Evolutionary conservation across 176 grass and related monocot genomes (phyloP).

Genomic region (Thinopyrum elongatum): DNA sequence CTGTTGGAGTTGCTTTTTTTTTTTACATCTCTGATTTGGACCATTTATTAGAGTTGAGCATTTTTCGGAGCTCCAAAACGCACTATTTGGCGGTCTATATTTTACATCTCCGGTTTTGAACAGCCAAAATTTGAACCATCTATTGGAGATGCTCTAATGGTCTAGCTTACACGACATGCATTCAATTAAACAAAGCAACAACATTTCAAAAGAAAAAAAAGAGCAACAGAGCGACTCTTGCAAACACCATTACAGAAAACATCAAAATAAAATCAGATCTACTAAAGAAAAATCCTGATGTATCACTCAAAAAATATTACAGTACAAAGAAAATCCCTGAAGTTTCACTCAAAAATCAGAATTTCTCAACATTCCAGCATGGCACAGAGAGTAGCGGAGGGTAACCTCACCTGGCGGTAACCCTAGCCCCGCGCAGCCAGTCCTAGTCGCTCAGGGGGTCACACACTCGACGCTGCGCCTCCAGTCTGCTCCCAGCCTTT

Average conservation of each 20-base stretch:
- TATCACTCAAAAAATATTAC: no score
- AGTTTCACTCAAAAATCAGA: neutral
- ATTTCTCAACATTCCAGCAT: neutral
- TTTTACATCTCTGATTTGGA: no score
- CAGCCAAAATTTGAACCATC: no score
- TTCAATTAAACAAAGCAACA: neutral
- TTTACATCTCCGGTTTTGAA: no score
- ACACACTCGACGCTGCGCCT: constrained; percentile 39
- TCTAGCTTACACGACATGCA: neutral
- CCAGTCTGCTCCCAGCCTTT: constrained; percentile 24
- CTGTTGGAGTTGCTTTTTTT: no score
- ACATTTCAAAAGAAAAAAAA: neutral
- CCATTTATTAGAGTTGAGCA: no score
- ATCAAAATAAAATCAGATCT: neutral
- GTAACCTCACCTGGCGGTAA: neutral
- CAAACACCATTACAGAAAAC: neutral
- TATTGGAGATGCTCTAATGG: no score
- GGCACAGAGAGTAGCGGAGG: neutral
- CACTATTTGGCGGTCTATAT: no score
- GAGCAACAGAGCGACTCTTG: no score
- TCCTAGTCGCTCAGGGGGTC: constrained; percentile 22
- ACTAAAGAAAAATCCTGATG: neutral
- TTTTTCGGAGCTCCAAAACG: no score
- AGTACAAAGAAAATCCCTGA: neutral
- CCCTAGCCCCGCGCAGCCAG: neutral